phyloP scores from a whole-genome alignment of 2,329 filamentous ascomycete genomes.

The Alternaria sp. region DNA sequence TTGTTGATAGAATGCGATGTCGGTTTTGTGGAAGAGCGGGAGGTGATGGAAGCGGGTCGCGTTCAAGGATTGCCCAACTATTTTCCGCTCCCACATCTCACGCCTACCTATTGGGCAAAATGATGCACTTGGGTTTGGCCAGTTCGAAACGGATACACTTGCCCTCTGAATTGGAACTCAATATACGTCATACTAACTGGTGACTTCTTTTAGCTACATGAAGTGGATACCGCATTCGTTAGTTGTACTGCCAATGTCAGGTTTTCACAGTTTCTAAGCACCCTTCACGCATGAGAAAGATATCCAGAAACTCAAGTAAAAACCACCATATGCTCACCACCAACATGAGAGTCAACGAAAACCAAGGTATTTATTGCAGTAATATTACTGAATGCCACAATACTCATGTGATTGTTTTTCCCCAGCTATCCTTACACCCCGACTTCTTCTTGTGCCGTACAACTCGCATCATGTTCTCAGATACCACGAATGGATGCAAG shows the following conservation, averaged over 20 bases:
- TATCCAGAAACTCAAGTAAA: background rate
- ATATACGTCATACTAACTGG: background rate
- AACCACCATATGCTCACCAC: constrained; percentile 3
- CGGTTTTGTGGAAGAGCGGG: background rate
- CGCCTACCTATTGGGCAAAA: background rate
- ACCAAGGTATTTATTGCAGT: constrained; percentile 41
- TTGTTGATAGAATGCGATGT: background rate
- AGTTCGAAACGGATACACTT: background rate
- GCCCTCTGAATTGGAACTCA: background rate
- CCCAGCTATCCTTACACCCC: constrained; percentile 71
- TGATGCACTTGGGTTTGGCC: too few relatives aligned
- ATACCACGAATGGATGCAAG: constrained; percentile 94
- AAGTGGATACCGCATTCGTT: background rate
- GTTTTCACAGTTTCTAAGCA: background rate
- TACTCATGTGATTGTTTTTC: background rate
- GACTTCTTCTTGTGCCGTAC: constrained; percentile 83
- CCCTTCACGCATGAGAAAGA: background rate
- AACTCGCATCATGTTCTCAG: constrained; percentile 78
- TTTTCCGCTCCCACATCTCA: background rate
- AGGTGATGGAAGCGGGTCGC: background rate
- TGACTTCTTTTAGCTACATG: background rate
- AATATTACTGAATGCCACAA: background rate
- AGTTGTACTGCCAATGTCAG: background rate
- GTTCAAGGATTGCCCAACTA: background rate
- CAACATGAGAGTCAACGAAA: constrained; percentile 55